A percentile compares a stretch with the other conserved stretches of the same genome.
These are phyloP conservation scores for Volvox reticuliferus DNA, from an alignment of 139 green algal species.

Conservation along the genomic window DNA sequence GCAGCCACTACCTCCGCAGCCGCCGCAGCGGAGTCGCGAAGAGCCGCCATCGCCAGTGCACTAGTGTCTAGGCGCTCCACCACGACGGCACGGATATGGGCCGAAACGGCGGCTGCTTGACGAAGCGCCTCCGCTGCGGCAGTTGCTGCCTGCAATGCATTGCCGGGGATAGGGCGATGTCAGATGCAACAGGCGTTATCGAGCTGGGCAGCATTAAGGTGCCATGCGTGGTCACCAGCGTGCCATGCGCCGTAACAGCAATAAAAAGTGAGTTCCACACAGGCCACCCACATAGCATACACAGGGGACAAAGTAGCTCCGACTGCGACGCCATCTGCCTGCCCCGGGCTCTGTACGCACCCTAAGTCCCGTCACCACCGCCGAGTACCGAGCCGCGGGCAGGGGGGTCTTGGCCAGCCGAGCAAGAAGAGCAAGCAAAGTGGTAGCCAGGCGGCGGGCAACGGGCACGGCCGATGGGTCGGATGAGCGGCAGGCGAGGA, in stretches of 20 bases:
- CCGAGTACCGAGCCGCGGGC: background rate
- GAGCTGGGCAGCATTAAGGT: too few species aligned
- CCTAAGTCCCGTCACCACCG: constrained; percentile 11
- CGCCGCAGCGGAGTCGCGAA: background rate
- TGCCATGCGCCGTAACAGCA: too few species aligned
- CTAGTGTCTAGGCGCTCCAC: constrained; percentile 1
- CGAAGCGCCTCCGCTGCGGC: constrained; percentile 29
- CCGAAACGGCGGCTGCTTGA: background rate
- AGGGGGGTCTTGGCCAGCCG: background rate
- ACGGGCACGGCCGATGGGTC: background rate
- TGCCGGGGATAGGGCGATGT: too few species aligned
- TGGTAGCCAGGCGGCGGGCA: background rate
- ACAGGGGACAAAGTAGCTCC: too few species aligned
- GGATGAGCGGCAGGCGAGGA: background rate
- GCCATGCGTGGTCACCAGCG: too few species aligned
- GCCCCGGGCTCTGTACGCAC: background rate
- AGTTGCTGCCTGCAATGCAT: background rate
- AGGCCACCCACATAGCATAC: too few species aligned
- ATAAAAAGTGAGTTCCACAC: too few species aligned
- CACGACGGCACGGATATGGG: background rate
- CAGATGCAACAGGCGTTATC: too few species aligned
- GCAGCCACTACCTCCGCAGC: background rate
- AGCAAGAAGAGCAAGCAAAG: constrained; percentile 10
- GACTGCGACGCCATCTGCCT: too few species aligned
- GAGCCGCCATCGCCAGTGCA: constrained; percentile 25